Evolutionary conservation across 257 asterid species (phyloP), one percentile per base, ranked within the genome.

Genomic region (Rehmannia glutinosa): DNA sequence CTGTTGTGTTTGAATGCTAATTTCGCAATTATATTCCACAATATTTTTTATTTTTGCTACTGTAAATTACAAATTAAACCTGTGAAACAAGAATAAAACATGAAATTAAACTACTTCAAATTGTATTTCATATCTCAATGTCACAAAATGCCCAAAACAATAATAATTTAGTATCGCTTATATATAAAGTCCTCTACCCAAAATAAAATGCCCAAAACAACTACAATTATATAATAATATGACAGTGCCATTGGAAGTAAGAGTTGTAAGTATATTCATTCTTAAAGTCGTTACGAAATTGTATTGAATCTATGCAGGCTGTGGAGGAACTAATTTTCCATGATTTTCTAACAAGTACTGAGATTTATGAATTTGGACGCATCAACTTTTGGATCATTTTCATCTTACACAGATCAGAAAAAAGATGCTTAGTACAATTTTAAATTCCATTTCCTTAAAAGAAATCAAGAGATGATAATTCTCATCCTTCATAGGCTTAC

Each of bases 401-500:
- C 43, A 16, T 15, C 23, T 1, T 25, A 25, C 36, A 30, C 6
- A 47, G 13, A 20, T 25, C 21, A 36, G 21, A 52, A 45, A 45
- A 35, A 45, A 32, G 35, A 46, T 53, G 53, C 52, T 36, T 53
- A 19, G 24, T 56, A 19, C 51, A 66, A 50, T 20, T 38, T 36
- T 23, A 20, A 5, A 27, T 36, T 39, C 12, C 27, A 42, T 24
- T 45, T 36, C 38, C 51, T 19, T 23, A 61, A 62, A 39, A 24
- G 41, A 15, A 15, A 65, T 42, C 17, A 38, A 23, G 53, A 63
- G n/a, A 41, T 63, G 51, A 51, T 27, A 28, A 62, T 28, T 39
- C 45, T 45, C 56, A 66, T 21, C 39, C 45, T 66, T 61, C 43
- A 33, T 61, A 35, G 35, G 57, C 68, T 64, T 56, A 55, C 75